Base-by-base conservation (phyloP, 2,329 filamentous ascomycete species). In the Trichoderma afroharzianum region DNA sequence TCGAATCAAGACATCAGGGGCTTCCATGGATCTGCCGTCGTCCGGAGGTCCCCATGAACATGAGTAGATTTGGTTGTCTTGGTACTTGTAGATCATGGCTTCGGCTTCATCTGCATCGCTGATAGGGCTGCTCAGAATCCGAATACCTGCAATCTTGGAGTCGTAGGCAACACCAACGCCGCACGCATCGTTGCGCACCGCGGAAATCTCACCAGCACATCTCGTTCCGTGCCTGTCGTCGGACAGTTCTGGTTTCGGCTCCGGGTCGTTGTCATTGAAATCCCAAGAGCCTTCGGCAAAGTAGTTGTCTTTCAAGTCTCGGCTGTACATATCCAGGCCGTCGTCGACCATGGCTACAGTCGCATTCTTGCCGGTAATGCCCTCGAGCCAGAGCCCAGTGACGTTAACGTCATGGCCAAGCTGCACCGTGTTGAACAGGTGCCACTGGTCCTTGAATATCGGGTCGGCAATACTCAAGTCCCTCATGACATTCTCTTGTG, bases 41-140 rank as follows among this genome's bases (percentile, higher is more conserved):
- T 99, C 96, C 0, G 94, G 93, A 9, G 96, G 96, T 0, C 96
- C 96, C 96, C 96, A 99, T 0, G 96, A 99, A 83, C 96, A 99
- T 1, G 96, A 99, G 83, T 98, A 99, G 72, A 99, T 98, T 72
- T 98, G 90, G 79, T 98, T 99, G 73, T 95, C 86, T 77, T 98
- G 91, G 77, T 90, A 96, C 73, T 92, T 92, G 83, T 95, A 98
- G 81, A 97, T 98, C 86, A 99, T 91, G 26, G 96, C 93, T 33
- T 92, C 86, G 28, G 96, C 95, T 82, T 99, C 96, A 78, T 99
- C 96, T 32, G 93, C 91, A 79, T 99, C 96, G 64, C 91, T 92
- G 74, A 99, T 98, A 63, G 93, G 85, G 78, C 94, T 95, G 71
- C 93, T 97, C 7, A 99, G 87, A 75, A 99, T 99, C 68, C 96